Evolutionary conservation across 768 basidiomycete genomes (phyloP).

Genomic region (Boletellus sp.): DNA sequence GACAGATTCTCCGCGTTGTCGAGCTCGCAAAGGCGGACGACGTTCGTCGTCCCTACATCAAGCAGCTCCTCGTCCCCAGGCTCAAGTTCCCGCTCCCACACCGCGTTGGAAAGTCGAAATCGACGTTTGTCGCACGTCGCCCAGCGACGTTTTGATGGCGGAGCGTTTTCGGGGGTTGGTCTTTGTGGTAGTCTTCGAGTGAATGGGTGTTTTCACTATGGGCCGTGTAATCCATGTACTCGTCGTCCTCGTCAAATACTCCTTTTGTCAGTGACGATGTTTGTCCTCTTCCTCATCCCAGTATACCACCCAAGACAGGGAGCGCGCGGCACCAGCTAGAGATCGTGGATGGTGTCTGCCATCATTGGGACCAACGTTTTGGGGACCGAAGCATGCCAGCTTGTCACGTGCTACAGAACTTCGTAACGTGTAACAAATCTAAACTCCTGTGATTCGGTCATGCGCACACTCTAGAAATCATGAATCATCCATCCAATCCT

Average conservation of each 20-base stretch:
- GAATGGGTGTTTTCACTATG: slow-evolving; percentile 9
- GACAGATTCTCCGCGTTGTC: slow-evolving; percentile 92
- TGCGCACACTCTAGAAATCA: no score
- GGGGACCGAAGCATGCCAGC: no score
- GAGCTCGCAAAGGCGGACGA: slow-evolving; percentile 93
- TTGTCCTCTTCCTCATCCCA: no score
- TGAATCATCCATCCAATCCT: no score
- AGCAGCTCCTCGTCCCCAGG: slow-evolving; percentile 83
- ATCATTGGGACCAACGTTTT: no score
- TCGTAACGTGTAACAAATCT: no score
- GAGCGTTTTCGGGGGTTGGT: not conserved
- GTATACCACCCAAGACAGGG: no score
- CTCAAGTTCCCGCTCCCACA: slow-evolving; percentile 98
- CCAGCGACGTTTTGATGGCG: slow-evolving; percentile 65
- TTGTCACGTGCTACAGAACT: no score
- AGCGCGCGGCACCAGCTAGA: no score
- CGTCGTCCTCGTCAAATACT: not conserved
- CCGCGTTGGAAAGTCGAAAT: slow-evolving; percentile 73
- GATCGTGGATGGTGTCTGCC: no score
- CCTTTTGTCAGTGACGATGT: no score
- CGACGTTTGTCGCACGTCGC: slow-evolving; percentile 77
- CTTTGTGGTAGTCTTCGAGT: not conserved
- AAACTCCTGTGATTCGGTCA: no score
- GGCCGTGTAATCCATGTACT: slow-evolving; percentile 15
- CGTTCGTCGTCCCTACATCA: slow-evolving; percentile 95